Evolutionary conservation across 345 rosid genomes (phyloP), one percentile per base, ranked within the genome.

Genomic region (Anastatica hierochuntica): DNA sequence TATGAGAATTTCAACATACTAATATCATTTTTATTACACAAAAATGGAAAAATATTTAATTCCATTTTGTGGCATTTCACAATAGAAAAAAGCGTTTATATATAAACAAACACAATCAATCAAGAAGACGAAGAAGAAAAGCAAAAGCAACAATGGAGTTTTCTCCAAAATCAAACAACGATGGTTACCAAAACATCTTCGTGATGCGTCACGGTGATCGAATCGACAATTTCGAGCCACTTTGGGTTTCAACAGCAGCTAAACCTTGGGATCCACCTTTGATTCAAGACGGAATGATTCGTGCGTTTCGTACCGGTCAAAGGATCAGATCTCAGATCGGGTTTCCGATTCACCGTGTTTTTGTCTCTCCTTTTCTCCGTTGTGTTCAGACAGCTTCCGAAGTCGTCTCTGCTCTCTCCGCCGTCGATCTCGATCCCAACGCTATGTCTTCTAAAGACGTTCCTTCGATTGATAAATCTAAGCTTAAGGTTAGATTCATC

Each of bases 141-240:
- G n/a, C n/a, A n/a, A n/a, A n/a, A 47, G 8, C 38, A 4, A n/a
- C 10, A 64, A 64, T 64, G 69, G 69, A 49, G n/a, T n/a, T n/a
- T 49, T 49, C 57, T 41, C 63, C 69, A 2, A 56, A 56, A 49
- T 14, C 45, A 1, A 49, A 49, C 62, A 39, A 1, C 7, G 52
- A 56, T 35, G 64, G 50, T 13, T 43, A 49, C 67, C 97, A 86
- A 48, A 72, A 80, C 67, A 73, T 90, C 18, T 55, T 90, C 61
- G 87, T 90, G n/a, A 79, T 90, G 88, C 76, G 98, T 43, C 98
- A 87, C 68, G 96, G 96, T 5, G 90, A 87, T 56, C 90, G 96
- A 10, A 51, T 81, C 41, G 96, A 90, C 69, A 78, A 72, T 57
- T 55, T 71, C 63, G 83, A 80, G 5, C 79, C 75, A 1, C 52